Evolutionary conservation across 164 flowering plant species (phyloP).

Genomic region (Magnolia sinica): DNA sequence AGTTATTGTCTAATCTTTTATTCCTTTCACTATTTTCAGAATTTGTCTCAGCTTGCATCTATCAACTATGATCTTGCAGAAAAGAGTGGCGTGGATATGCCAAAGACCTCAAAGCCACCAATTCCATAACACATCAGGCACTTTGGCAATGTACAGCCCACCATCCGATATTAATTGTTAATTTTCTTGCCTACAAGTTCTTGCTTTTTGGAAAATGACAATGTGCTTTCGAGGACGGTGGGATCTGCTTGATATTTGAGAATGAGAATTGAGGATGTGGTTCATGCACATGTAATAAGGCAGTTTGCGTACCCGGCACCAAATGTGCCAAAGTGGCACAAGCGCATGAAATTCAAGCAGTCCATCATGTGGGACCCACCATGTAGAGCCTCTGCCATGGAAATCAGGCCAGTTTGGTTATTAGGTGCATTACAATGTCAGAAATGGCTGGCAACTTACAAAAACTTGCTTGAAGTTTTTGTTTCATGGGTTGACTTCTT

Average conservation of each 20-base stretch:
- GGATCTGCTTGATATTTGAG: neutral
- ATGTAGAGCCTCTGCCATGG: neutral
- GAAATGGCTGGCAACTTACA: neutral
- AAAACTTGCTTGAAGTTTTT: neutral
- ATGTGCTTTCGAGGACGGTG: neutral
- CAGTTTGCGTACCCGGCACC: neutral
- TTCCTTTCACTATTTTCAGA: constrained; percentile 43
- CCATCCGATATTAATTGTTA: neutral
- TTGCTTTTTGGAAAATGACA: neutral
- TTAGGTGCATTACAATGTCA: neutral
- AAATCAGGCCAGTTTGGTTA: neutral
- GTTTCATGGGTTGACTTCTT: neutral
- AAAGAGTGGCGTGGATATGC: constrained; percentile 52
- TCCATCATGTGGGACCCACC: no score
- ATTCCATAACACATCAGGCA: constrained; percentile 24
- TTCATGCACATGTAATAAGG: neutral
- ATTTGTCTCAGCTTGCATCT: constrained; percentile 94
- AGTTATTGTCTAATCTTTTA: neutral
- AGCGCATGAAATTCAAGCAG: no score
- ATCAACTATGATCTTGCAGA: constrained; percentile 81
- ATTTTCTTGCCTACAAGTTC: no score
- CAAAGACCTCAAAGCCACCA: constrained; percentile 40
- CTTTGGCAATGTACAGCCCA: neutral
- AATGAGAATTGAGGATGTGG: neutral
- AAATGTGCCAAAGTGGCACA: no score